A percentile compares a stretch with the other conserved stretches of the same genome.
Conservation (phyloP, 1,284 basidiomycete genomes). For the Amylostereum chailletii region DNA sequence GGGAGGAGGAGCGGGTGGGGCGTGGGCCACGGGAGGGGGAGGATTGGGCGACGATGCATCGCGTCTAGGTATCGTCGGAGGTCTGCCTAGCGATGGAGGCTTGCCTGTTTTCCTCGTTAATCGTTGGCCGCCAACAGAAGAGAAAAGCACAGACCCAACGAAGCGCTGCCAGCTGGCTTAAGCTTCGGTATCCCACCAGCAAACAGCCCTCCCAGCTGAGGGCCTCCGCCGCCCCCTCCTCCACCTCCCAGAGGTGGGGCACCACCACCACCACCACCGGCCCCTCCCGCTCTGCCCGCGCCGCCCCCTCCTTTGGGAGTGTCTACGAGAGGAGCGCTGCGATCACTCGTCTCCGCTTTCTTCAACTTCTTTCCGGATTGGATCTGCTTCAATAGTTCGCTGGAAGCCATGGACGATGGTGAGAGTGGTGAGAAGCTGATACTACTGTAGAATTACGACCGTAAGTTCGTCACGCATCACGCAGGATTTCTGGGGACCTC, state of each 20-base stretch:
- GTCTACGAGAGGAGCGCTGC: conserved; percentile 65
- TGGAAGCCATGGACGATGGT: conserved; percentile 46
- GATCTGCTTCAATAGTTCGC: conserved; percentile 66
- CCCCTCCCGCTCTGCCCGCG: conserved; percentile 29
- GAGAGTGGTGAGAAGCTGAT: background rate
- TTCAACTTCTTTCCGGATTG: conserved; percentile 75
- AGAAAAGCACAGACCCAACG: conserved; percentile 31
- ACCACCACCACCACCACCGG: conserved; percentile 29
- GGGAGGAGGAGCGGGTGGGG: conserved; percentile 16
- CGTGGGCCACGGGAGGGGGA: conserved; percentile 23
- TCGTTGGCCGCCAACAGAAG: conserved; percentile 9
- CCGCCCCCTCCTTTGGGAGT: conserved; percentile 36
- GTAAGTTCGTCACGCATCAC: too few relatives aligned
- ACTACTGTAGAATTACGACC: too few relatives aligned
- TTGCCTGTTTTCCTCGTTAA: conserved; percentile 34
- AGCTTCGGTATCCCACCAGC: conserved; percentile 88
- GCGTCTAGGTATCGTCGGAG: conserved; percentile 58
- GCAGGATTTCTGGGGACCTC: too few relatives aligned
- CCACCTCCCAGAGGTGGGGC: conserved; percentile 7
- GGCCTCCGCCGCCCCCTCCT: conserved; percentile 40
- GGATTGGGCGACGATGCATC: conserved; percentile 25
- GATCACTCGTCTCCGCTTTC: conserved; percentile 77
- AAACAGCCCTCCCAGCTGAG: conserved; percentile 79
- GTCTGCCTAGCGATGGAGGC: conserved; percentile 52
- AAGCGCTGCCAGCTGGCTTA: conserved; percentile 63